phyloP scores from a whole-genome alignment of 352 stramenopile genomes.

The Globisporangium nodosum region DNA sequence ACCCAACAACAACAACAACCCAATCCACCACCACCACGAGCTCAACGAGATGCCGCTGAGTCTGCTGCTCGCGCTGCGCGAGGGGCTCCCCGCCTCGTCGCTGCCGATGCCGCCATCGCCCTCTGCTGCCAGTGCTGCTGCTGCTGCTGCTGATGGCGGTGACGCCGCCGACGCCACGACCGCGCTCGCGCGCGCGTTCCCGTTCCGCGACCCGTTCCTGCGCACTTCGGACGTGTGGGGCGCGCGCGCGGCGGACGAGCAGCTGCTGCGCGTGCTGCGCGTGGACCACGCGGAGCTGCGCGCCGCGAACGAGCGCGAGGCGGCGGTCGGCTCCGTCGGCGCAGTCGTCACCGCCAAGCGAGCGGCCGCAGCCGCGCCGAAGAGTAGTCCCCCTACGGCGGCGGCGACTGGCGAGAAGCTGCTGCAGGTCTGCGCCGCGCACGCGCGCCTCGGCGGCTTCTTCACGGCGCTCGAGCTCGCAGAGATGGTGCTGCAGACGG shows the following conservation, averaged over 20 bases:
- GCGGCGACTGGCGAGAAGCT: constrained; percentile 27
- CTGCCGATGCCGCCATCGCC: constrained; percentile 5
- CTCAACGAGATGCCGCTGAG: not conserved
- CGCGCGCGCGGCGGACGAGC: constrained; percentile 17
- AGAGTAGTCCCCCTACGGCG: constrained; percentile 9
- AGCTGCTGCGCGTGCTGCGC: constrained; percentile 43
- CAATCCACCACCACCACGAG: no score
- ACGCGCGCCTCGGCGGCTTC: constrained; percentile 28
- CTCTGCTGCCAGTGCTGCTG: constrained; percentile 1
- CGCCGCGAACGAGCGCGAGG: constrained; percentile 48
- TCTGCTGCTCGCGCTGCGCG: constrained; percentile 27
- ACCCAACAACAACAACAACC: no score
- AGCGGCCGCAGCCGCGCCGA: constrained; percentile 12
- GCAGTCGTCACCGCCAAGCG: constrained; percentile 45
- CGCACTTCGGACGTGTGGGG: constrained; percentile 19
- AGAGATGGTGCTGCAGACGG: constrained; percentile 59
- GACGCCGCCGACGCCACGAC: not conserved
- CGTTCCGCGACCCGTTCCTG: constrained; percentile 36
- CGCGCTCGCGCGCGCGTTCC: constrained; percentile 11
- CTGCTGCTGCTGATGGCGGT: not conserved
- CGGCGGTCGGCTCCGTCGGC: constrained; percentile 30
- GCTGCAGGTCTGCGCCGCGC: constrained; percentile 32
- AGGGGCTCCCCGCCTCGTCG: constrained; percentile 9
- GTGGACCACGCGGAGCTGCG: constrained; percentile 51
- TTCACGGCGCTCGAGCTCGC: constrained; percentile 63